Base-by-base conservation (phyloP, 208 protist genomes). In the Acanthamoeba culbertsoni region DNA sequence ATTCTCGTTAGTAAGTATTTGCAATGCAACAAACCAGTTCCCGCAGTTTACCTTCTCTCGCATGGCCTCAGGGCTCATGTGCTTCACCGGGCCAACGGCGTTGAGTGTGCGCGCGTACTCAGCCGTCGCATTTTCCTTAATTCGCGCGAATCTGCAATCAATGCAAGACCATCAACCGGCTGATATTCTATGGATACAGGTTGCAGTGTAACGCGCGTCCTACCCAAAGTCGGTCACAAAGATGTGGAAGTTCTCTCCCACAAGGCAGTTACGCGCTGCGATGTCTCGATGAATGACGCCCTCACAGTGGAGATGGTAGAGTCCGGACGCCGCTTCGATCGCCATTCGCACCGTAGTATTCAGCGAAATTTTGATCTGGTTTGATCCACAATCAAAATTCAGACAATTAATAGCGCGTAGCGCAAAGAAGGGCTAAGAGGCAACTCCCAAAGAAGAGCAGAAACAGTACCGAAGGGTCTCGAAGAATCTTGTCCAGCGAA, bases 41-140 rank as follows among this genome's bases (percentile, higher is more conserved):
- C n/a, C n/a, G n/a, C n/a, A n/a, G n/a, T n/a, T n/a, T n/a, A 59
- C 51, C 71, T 82, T 82, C n/a, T 82, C 71, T 6, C 71, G 71
- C 71, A 82, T 82, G 71, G 71, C 71, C 43, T 82, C 71, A 1
- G 71, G 71, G n/a, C 71, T 82, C 71, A 82, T 82, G 71, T 82
- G 71, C 71, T 82, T 82, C n/a, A 82, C 71, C 28, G 71, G 71
- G 4, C 71, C 71, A 1, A 82, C 71, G 37, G 71, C 71, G 43
- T 82, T 82, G 7, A 82, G 23, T 1, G 71, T 82, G 71, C 71
- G 71, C 12, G 71, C 71, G 71, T 82, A 82, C 71, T 82, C 71
- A 0, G 71, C 71, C 71, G 71, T 82, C n/a, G 71, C 71, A 16
- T 82, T 82, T 43, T 82, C 71, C 71, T 82, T 82, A 23, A 82